Evolutionary conservation across 2,329 filamentous ascomycete species (phyloP).

Genomic region (Phoma sp.): DNA sequence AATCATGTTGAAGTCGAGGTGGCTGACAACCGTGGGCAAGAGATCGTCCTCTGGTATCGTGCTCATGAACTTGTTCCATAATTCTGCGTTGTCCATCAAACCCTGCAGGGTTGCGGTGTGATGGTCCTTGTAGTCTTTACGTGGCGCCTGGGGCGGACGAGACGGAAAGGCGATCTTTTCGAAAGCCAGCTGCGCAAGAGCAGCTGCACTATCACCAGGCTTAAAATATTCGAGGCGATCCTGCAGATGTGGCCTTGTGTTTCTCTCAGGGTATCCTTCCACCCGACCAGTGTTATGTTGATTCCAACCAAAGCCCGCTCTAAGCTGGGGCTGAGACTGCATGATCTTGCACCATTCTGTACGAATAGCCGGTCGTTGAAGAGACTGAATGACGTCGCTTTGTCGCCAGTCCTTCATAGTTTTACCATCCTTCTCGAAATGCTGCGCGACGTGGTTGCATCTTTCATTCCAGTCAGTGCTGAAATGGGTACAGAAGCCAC

Average conservation of each 20-base stretch:
- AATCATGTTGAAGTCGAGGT: constrained; percentile 7
- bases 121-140: constrained; percentile 20
- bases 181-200: constrained; percentile 34
- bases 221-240: constrained; percentile 40
- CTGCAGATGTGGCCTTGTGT: constrained; percentile 31
- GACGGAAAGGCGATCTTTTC: constrained; percentile 20
- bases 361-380: constrained; percentile 67
- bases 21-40: constrained; percentile 4
- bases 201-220: constrained; percentile 20
- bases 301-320: constrained; percentile 34
- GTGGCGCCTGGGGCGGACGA: constrained; percentile 20
- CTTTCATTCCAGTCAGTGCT: constrained; percentile 67
- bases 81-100: constrained; percentile 2
- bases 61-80: constrained; percentile 9
- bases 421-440: constrained; percentile 62
- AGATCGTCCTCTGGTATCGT: constrained; percentile 20
- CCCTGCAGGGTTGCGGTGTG: constrained; percentile 2
- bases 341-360: constrained; percentile 59
- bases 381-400: constrained; percentile 69
- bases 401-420: constrained; percentile 71
- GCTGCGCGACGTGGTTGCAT: constrained; percentile 70
- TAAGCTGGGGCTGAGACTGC: constrained; percentile 21
- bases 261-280: constrained; percentile 40
- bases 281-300: constrained; percentile 33
- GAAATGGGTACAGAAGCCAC: constrained; percentile 70